These are phyloP conservation scores for Tolypocladium nubicola DNA, from an alignment of 2,329 filamentous ascomycete genomes.

Conservation along the genomic window DNA sequence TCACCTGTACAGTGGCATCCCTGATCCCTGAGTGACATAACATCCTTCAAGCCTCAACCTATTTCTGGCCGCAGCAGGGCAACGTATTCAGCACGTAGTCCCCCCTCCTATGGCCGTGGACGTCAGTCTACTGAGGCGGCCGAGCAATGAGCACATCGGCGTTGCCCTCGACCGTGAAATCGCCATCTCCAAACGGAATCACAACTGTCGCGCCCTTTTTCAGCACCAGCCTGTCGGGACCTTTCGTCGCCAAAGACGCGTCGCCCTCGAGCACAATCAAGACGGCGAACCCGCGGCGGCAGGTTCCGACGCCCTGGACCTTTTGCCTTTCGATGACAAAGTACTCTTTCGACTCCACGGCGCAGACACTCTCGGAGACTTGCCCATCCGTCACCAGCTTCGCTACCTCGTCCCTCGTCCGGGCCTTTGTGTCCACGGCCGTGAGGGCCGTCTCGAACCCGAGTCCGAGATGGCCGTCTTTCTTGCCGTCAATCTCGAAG, in stretches of 20 bases:
- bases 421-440: slow-evolving; percentile 4
- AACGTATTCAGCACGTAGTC: too few species aligned
- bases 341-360: slow-evolving; percentile 5
- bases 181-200: slow-evolving; percentile 6
- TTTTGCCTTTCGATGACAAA: slow-evolving; percentile 6
- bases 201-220: slow-evolving; percentile 7
- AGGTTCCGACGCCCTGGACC: background rate
- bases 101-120: too few species aligned
- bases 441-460: slow-evolving; percentile 9
- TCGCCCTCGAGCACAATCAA: slow-evolving; percentile 5
- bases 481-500: slow-evolving; percentile 6
- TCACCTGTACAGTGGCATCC: too few species aligned
- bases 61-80: too few species aligned
- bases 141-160: slow-evolving; percentile 8
- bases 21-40: too few species aligned
- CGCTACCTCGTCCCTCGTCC: slow-evolving; percentile 4
- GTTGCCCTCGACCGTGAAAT: slow-evolving; percentile 3
- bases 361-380: slow-evolving; percentile 1
- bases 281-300: slow-evolving; percentile 6
- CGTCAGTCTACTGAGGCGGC: slow-evolving; percentile 2
- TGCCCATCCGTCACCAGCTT: slow-evolving; percentile 1
- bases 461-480: slow-evolving; percentile 8
- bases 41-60: too few species aligned
- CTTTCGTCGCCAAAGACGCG: slow-evolving; percentile 1
- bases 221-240: background rate